A percentile compares a stretch with the other conserved stretches of the same genome.
Evolutionary conservation across 2,329 filamentous ascomycete species (phyloP).

Genomic region (Epichloe sylvatica): DNA sequence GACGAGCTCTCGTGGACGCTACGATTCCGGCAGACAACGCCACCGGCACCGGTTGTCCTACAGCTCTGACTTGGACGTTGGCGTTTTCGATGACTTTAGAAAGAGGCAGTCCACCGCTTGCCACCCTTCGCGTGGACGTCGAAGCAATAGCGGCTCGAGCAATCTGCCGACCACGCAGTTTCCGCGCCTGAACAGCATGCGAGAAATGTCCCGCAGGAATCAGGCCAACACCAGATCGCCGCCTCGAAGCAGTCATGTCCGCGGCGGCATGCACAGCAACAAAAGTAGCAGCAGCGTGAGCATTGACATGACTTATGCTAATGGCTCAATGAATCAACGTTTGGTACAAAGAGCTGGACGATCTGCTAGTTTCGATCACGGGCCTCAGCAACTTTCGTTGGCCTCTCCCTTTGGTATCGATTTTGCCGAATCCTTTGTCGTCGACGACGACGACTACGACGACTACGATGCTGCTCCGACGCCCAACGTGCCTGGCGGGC

Average conservation of each 20-base stretch:
- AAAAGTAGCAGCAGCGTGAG: slow-evolving; percentile 60
- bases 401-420: slow-evolving; percentile 32
- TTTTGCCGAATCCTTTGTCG: slow-evolving; percentile 37
- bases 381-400: slow-evolving; percentile 17
- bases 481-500: slow-evolving; percentile 69
- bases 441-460: slow-evolving; percentile 35
- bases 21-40: slow-evolving; percentile 1
- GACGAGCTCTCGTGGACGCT: not conserved
- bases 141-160: slow-evolving; percentile 71
- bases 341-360: slow-evolving; percentile 40
- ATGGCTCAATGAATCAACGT: slow-evolving; percentile 45
- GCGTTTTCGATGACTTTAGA: slow-evolving; percentile 34
- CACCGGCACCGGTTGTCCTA: slow-evolving; percentile 35
- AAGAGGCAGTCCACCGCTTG: not conserved
- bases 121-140: slow-evolving; percentile 38
- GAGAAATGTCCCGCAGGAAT: slow-evolving; percentile 27
- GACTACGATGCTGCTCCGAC: slow-evolving; percentile 74
- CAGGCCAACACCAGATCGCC: slow-evolving; percentile 23
- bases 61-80: slow-evolving; percentile 46
- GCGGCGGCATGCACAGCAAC: slow-evolving; percentile 50
- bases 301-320: slow-evolving; percentile 47
- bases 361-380: slow-evolving; percentile 64
- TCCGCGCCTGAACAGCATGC: slow-evolving; percentile 49
- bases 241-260: slow-evolving; percentile 31
- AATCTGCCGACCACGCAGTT: slow-evolving; percentile 46